Evolutionary conservation across 495 filamentous ascomycete genomes (phyloP).

Genomic region (Collariella sp.): DNA sequence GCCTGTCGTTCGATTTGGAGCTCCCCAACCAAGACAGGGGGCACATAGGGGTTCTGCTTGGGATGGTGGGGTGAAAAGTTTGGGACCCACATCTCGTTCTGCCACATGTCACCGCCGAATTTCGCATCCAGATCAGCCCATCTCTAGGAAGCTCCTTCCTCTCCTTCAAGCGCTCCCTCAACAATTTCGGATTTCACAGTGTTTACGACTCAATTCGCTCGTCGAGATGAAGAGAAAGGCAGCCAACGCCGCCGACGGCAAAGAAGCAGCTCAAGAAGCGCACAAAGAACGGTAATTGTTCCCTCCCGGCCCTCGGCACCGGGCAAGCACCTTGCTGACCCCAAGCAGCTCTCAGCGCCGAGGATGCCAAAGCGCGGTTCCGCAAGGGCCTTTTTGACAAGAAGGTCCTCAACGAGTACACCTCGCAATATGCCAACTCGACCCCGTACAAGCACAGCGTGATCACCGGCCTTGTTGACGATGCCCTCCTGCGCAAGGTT

Average conservation of each 20-base stretch:
- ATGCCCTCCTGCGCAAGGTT: slow-evolving; percentile 72
- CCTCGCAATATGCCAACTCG: slow-evolving; percentile 60
- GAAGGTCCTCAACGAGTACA: slow-evolving; percentile 57
- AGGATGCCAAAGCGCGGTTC: slow-evolving; percentile 50
- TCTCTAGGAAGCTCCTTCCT: slow-evolving; percentile 3
- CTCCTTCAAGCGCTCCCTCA: not conserved
- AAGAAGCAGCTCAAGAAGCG: slow-evolving; percentile 37
- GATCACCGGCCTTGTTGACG: slow-evolving; percentile 68
- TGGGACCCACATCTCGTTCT: slow-evolving; percentile 12
- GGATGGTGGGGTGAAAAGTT: slow-evolving; percentile 9
- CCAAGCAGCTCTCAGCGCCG: slow-evolving; percentile 31
- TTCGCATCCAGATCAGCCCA: slow-evolving; percentile 25
- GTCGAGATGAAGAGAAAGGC: slow-evolving; percentile 44
- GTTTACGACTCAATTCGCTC: slow-evolving; percentile 19
- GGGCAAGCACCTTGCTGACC: slow-evolving; percentile 15
- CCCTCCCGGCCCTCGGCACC: slow-evolving; percentile 3
- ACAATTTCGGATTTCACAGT: not conserved
- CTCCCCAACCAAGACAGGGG: not conserved
- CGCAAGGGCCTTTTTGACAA: slow-evolving; percentile 68
- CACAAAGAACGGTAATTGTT: slow-evolving; percentile 34
- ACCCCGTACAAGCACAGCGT: slow-evolving; percentile 86
- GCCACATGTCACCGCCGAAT: slow-evolving; percentile 7
- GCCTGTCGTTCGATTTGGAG: not conserved
- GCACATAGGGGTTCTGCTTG: not conserved
- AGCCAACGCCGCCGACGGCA: slow-evolving; percentile 24